A percentile compares a stretch with the other conserved stretches of the same genome.
Conservation (phyloP, 805 yeast genomes). For the Kodamaea sagamina region DNA sequence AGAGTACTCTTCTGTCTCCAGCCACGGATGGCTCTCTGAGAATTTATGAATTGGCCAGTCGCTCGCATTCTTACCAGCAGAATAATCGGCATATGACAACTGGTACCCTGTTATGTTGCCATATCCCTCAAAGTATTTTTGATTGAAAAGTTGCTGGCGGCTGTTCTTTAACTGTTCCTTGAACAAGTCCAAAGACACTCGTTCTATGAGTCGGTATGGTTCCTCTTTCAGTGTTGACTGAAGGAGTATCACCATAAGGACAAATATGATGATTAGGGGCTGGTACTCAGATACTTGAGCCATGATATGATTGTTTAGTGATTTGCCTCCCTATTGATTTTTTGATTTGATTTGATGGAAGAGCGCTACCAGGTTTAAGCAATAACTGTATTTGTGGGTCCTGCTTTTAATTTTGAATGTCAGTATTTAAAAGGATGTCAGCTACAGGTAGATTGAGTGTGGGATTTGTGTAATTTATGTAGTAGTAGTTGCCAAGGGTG, state of each 20-base stretch:
- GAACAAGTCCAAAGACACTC: conserved; percentile 27
- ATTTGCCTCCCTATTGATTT: conserved; percentile 1
- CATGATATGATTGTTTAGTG: not conserved
- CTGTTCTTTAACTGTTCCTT: conserved; percentile 24
- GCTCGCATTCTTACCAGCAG: conserved; percentile 44
- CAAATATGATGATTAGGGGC: conserved; percentile 32
- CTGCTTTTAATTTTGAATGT: too few species aligned
- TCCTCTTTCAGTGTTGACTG: conserved; percentile 14
- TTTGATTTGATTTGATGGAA: not conserved
- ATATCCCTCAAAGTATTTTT: conserved; percentile 54
- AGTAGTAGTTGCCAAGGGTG: too few species aligned
- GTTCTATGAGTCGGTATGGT: conserved; percentile 28
- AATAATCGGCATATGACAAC: conserved; percentile 61
- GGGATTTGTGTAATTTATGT: too few species aligned
- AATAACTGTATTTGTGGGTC: too few species aligned
- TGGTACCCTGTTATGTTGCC: conserved; percentile 75
- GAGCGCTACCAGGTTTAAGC: conserved; percentile 4
- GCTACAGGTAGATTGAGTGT: too few species aligned
- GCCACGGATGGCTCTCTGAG: conserved; percentile 43
- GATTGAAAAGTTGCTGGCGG: conserved; percentile 31
- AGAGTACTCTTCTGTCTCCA: conserved; percentile 52
- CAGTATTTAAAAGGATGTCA: too few species aligned
- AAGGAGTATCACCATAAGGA: conserved; percentile 36
- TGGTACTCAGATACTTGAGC: conserved; percentile 10
- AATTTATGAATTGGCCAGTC: conserved; percentile 60